A percentile compares a stretch with the other conserved stretches of the same genome.
phyloP scores from a whole-genome alignment of 805 yeast genomes.

The Cyberlindnera mississippiensis region DNA sequence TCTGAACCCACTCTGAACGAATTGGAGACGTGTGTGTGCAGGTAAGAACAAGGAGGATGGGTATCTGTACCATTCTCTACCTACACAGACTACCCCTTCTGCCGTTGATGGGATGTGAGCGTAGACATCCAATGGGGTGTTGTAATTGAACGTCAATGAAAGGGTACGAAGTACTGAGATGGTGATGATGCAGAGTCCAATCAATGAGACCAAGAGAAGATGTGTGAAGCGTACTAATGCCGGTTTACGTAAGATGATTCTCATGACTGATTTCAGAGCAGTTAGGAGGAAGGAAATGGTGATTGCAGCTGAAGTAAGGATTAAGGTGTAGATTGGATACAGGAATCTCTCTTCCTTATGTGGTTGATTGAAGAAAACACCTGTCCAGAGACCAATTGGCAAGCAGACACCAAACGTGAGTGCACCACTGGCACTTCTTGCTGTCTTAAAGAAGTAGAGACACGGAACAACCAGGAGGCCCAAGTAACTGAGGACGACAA shows the following conservation, averaged over 20 bases:
- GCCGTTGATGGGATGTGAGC: conserved; percentile 34
- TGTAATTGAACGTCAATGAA: conserved; percentile 62
- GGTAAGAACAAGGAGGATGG: conserved; percentile 86
- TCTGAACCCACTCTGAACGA: conserved; percentile 73
- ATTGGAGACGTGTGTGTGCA: conserved; percentile 56
- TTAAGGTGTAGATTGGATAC: conserved; percentile 76
- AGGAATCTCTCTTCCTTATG: conserved; percentile 92
- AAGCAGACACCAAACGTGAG: conserved; percentile 28
- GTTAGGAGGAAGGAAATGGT: conserved; percentile 26
- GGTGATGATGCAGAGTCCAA: conserved; percentile 16
- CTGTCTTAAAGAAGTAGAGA: conserved; percentile 12
- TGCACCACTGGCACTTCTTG: conserved; percentile 11
- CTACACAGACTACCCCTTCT: conserved; percentile 68
- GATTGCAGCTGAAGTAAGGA: conserved; percentile 60
- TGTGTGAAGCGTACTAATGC: background rate
- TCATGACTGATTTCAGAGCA: conserved; percentile 1
- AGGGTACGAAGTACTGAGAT: conserved; percentile 49
- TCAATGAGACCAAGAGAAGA: background rate
- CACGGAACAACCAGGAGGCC: conserved; percentile 35
- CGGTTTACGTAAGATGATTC: conserved; percentile 1
- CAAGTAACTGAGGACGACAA: conserved; percentile 38
- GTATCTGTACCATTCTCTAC: conserved; percentile 92
- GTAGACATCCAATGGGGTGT: conserved; percentile 67
- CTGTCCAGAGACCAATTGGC: conserved; percentile 65
- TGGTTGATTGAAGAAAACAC: conserved; percentile 67